Base-by-base conservation (phyloP, 495 filamentous ascomycete genomes). In the Penicillium ochrochloron region DNA sequence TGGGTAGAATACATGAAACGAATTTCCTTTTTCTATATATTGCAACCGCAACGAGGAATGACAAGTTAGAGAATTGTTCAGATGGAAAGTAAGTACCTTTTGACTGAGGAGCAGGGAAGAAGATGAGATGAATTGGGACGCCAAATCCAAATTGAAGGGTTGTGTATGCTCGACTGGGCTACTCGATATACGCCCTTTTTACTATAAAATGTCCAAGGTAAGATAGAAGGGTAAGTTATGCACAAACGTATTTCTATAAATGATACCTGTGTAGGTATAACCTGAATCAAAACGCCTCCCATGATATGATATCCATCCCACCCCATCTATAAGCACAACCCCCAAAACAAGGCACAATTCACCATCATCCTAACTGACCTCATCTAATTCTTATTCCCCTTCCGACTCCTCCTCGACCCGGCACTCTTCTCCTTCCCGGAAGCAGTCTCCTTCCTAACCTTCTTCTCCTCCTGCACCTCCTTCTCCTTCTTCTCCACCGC, bases 401-500 rank as follows among this genome's bases (percentile, higher is more conserved):
- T 84, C 52, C 81, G 77, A 66, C 71, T 83, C 66, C 80, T 69
- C 55, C 82, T 70, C 19, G 81, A 84, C 14, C 82, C 80, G 42
- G 78, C 61, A 46, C 68, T 75, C 64, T 73, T 74, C 60, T 72
- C 62, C 59, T 80, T 78, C 27, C 53, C 70, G 31, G 68, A 74
- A 50, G 62, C 39, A 73, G 75, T 62, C 76, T 79, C 68, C 70
- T 73, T 70, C 71, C 79, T 57, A 6, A 77, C 78, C 57, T 80
- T 55, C 73, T 78, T 70, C 72, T 85, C 70, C 63, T 77, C 76
- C 60, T 76, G 68, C 69, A 81, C 81, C 57, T 89, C 85, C 57
- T 76, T 78, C 57, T 86, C 84, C 76, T 92, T 91, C 81, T 93
- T 95, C 66, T 82, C 83, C 59, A 83, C 66, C 3, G 88, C 88